Conservation (phyloP, 179 eudicot genomes). For the Corrigiola litoralis region DNA sequence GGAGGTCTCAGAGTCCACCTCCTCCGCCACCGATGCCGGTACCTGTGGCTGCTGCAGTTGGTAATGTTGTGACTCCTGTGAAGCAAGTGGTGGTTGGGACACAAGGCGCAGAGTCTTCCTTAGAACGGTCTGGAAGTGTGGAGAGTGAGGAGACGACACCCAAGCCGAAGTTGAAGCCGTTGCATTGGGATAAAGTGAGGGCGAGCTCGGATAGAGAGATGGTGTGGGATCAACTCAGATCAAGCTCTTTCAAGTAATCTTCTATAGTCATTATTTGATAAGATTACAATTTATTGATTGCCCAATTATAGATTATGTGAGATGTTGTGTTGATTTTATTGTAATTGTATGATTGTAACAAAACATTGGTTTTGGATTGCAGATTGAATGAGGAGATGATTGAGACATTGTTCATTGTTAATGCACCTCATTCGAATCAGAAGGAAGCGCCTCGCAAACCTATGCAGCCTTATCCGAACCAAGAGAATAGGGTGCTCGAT, state of each 20-base stretch:
- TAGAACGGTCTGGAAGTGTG: conserved; percentile 24
- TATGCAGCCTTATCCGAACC: conserved; percentile 39
- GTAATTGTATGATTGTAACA: neutral
- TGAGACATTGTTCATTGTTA: conserved; percentile 75
- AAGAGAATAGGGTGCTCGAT: conserved; percentile 80
- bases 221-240: conserved; percentile 97
- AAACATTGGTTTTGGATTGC: conserved; percentile 22
- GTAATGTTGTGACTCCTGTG: conserved; percentile 28
- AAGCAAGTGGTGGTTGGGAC: conserved; percentile 33
- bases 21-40: conserved; percentile 25
- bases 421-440: conserved; percentile 41
- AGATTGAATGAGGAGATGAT: conserved; percentile 98
- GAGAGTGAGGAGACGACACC: conserved; percentile 46
- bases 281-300: neutral
- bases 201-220: conserved; percentile 86
- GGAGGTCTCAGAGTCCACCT: conserved; percentile 45
- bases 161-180: conserved; percentile 73
- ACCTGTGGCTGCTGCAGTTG: conserved; percentile 26
- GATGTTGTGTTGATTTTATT: neutral
- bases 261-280: neutral
- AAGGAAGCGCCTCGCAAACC: conserved; percentile 46
- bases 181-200: conserved; percentile 98
- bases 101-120: conserved; percentile 11
- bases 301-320: neutral
- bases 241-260: conserved; percentile 87